Evolutionary conservation across 257 asterid genomes (phyloP).

Genomic region (Jacaranda mimosifolia): DNA sequence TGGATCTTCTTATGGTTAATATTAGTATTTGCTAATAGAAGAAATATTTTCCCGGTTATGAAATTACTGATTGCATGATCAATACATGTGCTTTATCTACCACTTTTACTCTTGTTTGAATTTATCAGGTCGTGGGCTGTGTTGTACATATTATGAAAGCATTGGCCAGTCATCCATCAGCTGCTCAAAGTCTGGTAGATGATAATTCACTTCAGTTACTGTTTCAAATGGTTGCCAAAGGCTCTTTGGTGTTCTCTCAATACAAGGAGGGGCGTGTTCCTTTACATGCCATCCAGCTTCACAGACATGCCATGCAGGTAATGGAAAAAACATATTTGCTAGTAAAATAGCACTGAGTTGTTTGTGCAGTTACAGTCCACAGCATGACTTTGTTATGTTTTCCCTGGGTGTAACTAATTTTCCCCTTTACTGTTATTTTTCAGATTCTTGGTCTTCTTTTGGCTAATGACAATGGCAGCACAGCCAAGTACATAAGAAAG

Average conservation of each 20-base stretch:
- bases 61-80: conserved; percentile 17
- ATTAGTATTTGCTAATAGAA: conserved; percentile 17
- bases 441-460: conserved; percentile 96
- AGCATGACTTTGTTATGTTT: conserved; percentile 24
- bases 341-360: conserved; percentile 28
- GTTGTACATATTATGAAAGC: conserved; percentile 98
- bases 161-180: conserved; percentile 83
- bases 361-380: conserved; percentile 25
- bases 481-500: conserved; percentile 84
- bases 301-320: conserved; percentile 99
- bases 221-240: conserved; percentile 96
- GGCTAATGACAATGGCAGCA: conserved; percentile 93
- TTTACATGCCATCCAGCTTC: conserved; percentile 93
- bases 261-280: conserved; percentile 82
- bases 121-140: conserved; percentile 86
- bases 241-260: conserved; percentile 75
- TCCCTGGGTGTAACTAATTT: conserved; percentile 34
- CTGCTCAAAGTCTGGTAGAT: conserved; percentile 95
- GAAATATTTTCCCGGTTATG: conserved; percentile 20
- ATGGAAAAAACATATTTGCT: conserved; percentile 27
- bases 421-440: conserved; percentile 40
- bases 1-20: conserved; percentile 6
- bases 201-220: conserved; percentile 90
- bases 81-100: conserved; percentile 24
- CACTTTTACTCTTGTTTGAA: neutral